Base-by-base conservation (phyloP, 257 asterid species). In the Agastache rugosa region DNA sequence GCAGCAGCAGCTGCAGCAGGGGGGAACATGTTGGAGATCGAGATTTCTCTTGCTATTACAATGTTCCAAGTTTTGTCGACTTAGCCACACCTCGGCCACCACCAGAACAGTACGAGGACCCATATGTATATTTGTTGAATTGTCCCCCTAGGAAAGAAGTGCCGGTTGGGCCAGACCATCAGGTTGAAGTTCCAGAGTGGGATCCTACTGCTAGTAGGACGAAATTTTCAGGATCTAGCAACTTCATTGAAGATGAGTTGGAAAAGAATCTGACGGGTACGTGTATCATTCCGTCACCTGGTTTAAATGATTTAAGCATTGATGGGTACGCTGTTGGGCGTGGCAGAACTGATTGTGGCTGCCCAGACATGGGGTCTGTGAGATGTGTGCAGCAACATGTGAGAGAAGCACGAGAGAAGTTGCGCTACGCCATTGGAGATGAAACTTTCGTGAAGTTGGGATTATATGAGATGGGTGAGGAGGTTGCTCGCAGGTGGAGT, bases 401-500 rank as follows among this genome's bases (percentile, higher is more conserved):
- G 16, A 68, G 27, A 12, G 90, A 89, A 81, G 89, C 94, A 19
- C 80, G 96, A 81, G 87, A 82, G 47, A 83, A 68, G 72, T 59
- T 92, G 14, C 81, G 81, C 11, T 81, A 47, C 72, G 73, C 58
- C 58, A 67, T 92, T 53, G 98, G 96, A 8, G 87, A 77, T 2
- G 84, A 81, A 37, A 68, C 39, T 7, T 90, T 88, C 62, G 14
- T 50, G 4, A 82, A 85, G 54, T 64, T 90, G 83, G 97, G 96
- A 16, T 84, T 93, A 44, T 73, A 56, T 48, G 83, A 85, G 50
- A 89, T 83, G 89, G 98, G 98, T 11, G 97, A 93, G 76, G 89
- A 78, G 59, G 86, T 85, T 53, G 87, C 90, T 20, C 27, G 27
- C 34, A 81, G 75, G 37, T 91, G 97, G 97, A n/a, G 67, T 1